Conservation (phyloP, 2,329 filamentous ascomycete genomes). For the Podosphaera xanthii region DNA sequence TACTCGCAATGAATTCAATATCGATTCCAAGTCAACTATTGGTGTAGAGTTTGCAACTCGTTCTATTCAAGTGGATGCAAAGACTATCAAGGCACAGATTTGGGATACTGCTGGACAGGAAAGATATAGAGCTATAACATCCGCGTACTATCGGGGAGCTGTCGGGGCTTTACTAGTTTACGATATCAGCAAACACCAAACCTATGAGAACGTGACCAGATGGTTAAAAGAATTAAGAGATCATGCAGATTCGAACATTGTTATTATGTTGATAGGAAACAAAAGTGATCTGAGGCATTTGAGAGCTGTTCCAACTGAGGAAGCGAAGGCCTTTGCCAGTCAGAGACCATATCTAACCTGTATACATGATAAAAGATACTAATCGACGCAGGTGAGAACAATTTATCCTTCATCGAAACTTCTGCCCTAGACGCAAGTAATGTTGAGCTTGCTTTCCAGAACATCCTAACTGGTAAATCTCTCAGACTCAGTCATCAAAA, state of each 20-base stretch:
- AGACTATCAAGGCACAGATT: slow-evolving; percentile 99
- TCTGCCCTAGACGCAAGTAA: slow-evolving; percentile 97
- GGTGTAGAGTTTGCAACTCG: slow-evolving; percentile 97
- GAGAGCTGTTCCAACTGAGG: slow-evolving; percentile 87
- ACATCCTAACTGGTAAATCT: slow-evolving; percentile 78
- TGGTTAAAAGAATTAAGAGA: slow-evolving; percentile 98
- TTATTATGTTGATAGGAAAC: slow-evolving; percentile 99
- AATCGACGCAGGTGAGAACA: slow-evolving; percentile 57
- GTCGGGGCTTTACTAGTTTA: slow-evolving; percentile 95
- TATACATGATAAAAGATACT: slow-evolving; percentile 8
- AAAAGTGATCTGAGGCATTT: slow-evolving; percentile 99
- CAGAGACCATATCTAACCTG: slow-evolving; percentile 13
- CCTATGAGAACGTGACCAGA: slow-evolving; percentile 94
- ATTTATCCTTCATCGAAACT: slow-evolving; percentile 97
- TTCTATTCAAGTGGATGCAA: slow-evolving; percentile 95
- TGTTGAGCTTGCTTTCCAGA: slow-evolving; percentile 97
- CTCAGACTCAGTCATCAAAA: background rate
- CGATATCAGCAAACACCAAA: slow-evolving; percentile 99
- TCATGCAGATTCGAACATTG: slow-evolving; percentile 95
- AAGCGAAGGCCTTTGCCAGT: slow-evolving; percentile 97
- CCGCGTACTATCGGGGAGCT: slow-evolving; percentile 93
- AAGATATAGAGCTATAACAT: slow-evolving; percentile 96
- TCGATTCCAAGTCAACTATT: slow-evolving; percentile 98
- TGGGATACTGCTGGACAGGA: slow-evolving; percentile 99
- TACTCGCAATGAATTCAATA: slow-evolving; percentile 98